These are phyloP conservation scores for Erucastrum elatum DNA, from an alignment of 345 rosid genomes.

Conservation along the genomic window DNA sequence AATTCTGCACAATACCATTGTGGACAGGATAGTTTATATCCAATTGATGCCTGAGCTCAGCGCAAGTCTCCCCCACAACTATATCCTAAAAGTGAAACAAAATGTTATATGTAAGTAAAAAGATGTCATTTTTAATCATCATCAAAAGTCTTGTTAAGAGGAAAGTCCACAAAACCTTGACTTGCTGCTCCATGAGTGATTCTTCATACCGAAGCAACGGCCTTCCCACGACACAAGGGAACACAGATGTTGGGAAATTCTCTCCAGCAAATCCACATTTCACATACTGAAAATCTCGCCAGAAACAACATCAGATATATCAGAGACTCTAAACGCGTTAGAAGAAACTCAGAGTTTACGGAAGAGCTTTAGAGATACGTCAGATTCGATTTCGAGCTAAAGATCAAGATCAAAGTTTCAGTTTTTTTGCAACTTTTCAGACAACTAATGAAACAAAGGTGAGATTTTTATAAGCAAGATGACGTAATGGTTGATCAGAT, in stretches of 20 bases:
- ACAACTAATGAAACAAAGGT: neutral
- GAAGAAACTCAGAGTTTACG: neutral
- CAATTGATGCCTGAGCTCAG: conserved; percentile 85
- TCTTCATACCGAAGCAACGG: conserved; percentile 93
- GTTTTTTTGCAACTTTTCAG: conserved; percentile 14
- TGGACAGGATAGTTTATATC: conserved; percentile 92
- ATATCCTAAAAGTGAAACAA: conserved; percentile 53
- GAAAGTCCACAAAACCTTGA: conserved; percentile 43
- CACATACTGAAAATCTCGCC: conserved; percentile 64
- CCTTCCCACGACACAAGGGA: conserved; percentile 92
- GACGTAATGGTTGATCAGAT: conserved; percentile 4
- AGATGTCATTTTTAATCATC: neutral
- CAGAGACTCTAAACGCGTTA: conserved; percentile 9
- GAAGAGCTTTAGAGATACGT: neutral
- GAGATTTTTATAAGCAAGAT: neutral
- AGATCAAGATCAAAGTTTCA: neutral
- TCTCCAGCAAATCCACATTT: conserved; percentile 99
- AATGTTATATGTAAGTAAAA: neutral
- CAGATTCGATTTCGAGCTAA: neutral
- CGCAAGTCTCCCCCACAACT: conserved; percentile 90
- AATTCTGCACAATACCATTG: conserved; percentile 94
- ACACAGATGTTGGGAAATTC: conserved; percentile 93
- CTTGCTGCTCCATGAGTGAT: conserved; percentile 84
- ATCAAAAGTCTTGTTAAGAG: neutral
- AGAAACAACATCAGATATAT: neutral